These are phyloP conservation scores for Rosa lucieae DNA, from an alignment of 306 rosid species.

Conservation along the genomic window DNA sequence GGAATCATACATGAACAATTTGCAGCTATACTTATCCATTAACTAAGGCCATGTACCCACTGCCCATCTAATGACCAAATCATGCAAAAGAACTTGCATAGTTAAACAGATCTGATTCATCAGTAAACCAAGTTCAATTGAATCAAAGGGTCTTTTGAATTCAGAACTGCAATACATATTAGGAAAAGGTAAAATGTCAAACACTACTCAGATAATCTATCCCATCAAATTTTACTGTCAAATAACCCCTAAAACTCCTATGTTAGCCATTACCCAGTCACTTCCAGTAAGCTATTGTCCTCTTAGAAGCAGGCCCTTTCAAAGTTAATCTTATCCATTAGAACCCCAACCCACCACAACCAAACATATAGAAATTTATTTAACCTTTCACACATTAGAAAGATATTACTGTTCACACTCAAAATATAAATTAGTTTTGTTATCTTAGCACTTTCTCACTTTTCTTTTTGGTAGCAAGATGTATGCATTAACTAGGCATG, in stretches of 20 bases:
- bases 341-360: conserved; percentile 4
- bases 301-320: neutral
- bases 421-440: neutral
- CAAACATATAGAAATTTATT: neutral
- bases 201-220: neutral
- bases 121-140: neutral
- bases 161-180: neutral
- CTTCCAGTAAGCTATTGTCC: neutral
- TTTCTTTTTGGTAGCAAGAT: neutral
- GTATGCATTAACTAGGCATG: neutral
- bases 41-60: neutral
- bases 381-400: neutral
- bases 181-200: neutral
- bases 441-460: neutral
- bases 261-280: neutral
- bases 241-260: neutral
- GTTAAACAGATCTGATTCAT: neutral
- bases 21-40: neutral
- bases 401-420: neutral
- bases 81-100: neutral
- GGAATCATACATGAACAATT: neutral
- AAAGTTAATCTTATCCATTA: neutral
- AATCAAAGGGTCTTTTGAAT: neutral
- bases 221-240: neutral
- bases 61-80: neutral